Conservation (phyloP, 1,139 yeast genomes). For the Williopsis jadinii region DNA sequence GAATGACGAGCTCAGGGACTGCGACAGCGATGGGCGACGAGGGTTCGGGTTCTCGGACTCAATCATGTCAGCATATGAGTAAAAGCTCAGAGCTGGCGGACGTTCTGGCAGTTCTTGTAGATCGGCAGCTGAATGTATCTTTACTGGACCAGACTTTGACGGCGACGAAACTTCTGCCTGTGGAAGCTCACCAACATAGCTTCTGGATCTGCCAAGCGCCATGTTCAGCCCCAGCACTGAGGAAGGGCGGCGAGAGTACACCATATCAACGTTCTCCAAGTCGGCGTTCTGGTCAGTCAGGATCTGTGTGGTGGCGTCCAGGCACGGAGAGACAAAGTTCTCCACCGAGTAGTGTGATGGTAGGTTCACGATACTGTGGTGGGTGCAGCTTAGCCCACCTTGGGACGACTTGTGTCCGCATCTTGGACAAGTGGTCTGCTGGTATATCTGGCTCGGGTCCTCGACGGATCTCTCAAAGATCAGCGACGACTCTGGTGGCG, state of each 20-base stretch:
- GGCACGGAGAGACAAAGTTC: constrained; percentile 75
- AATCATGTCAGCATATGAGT: constrained; percentile 75
- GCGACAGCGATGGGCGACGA: constrained; percentile 49
- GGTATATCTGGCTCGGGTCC: constrained; percentile 21
- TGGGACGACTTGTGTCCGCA: constrained; percentile 16
- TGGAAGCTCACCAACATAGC: constrained; percentile 13
- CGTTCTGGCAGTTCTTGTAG: constrained; percentile 23
- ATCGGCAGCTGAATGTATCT: constrained; percentile 32
- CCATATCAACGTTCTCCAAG: constrained; percentile 63
- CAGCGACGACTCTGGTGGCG: constrained; percentile 18
- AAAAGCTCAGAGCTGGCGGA: constrained; percentile 55
- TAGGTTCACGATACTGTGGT: constrained; percentile 24
- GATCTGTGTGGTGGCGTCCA: constrained; percentile 70
- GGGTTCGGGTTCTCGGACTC: constrained; percentile 48
- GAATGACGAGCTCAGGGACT: constrained; percentile 30
- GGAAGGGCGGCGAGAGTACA: constrained; percentile 59
- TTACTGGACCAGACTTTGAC: constrained; percentile 14
- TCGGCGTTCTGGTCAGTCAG: constrained; percentile 50
- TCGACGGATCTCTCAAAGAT: constrained; percentile 24
- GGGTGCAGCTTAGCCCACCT: constrained; percentile 15
- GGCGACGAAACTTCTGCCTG: constrained; percentile 4
- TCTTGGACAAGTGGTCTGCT: constrained; percentile 21
- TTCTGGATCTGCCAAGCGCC: constrained; percentile 34
- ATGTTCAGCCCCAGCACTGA: constrained; percentile 35
- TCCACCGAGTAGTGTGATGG: constrained; percentile 49